Evolutionary conservation across 805 yeast species (phyloP).

Genomic region (Henningerozyma blattae): DNA sequence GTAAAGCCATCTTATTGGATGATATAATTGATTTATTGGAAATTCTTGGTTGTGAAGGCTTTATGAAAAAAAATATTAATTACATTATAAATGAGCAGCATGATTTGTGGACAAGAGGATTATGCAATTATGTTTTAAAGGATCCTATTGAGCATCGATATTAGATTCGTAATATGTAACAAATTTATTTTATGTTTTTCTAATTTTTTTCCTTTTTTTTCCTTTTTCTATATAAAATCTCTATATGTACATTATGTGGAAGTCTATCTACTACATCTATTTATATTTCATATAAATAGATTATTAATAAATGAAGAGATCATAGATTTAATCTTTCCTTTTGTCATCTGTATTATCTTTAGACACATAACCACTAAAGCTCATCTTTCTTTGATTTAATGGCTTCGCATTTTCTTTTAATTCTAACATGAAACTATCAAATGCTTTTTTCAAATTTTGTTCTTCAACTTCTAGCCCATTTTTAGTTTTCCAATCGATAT

Average conservation of each 20-base stretch:
- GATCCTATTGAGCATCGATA: not conserved
- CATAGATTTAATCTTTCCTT: not conserved
- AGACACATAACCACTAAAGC: constrained; percentile 17
- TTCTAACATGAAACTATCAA: constrained; percentile 18
- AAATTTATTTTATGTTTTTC: too few relatives aligned
- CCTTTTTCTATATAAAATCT: too few relatives aligned
- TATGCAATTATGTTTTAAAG: not conserved
- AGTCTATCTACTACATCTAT: not conserved
- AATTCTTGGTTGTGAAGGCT: constrained; percentile 44
- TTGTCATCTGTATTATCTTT: not conserved
- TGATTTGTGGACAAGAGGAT: constrained; percentile 44
- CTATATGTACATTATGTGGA: not conserved
- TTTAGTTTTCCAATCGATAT: constrained; percentile 28
- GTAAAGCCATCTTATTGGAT: constrained; percentile 74
- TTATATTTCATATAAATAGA: too few relatives aligned
- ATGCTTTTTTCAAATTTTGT: constrained; percentile 19
- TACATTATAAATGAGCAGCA: constrained; percentile 72
- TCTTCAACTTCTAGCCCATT: constrained; percentile 29
- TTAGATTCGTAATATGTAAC: not conserved
- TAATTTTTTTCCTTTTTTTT: too few relatives aligned
- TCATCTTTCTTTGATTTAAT: constrained; percentile 14
- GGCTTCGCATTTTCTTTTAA: constrained; percentile 9
- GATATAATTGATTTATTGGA: constrained; percentile 67
- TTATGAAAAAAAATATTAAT: constrained; percentile 41
- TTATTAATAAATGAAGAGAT: not conserved